Evolutionary conservation across 2,329 filamentous ascomycete genomes (phyloP).

Genomic region (Plectosphaerella plurivora): DNA sequence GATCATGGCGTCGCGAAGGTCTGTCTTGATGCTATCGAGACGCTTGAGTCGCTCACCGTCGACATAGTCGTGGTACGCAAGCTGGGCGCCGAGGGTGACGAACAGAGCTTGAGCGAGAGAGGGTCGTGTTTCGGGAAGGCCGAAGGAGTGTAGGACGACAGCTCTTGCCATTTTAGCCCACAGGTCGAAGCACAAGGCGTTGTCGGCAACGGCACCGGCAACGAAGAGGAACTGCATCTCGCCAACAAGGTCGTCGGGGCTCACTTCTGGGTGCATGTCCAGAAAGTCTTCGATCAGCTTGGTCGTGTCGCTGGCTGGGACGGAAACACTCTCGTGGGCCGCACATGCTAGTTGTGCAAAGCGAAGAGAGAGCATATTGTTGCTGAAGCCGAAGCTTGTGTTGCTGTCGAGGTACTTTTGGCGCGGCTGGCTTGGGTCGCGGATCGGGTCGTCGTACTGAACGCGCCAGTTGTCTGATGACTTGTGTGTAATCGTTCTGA

Average conservation of each 20-base stretch:
- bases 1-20: conserved; percentile 43
- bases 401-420: conserved; percentile 16
- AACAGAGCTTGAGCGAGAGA: conserved; percentile 42
- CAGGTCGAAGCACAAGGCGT: conserved; percentile 55
- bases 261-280: conserved; percentile 7
- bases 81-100: conserved; percentile 47
- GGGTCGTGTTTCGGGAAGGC: conserved; percentile 37
- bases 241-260: conserved; percentile 44
- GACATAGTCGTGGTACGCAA: conserved; percentile 46
- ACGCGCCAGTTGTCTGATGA: conserved; percentile 42
- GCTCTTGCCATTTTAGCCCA: conserved; percentile 54
- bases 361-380: conserved; percentile 41
- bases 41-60: conserved; percentile 39
- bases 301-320: conserved; percentile 36
- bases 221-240: conserved; percentile 59
- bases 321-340: conserved; percentile 33
- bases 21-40: conserved; percentile 20
- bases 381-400: too few species aligned
- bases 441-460: conserved; percentile 48
- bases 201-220: conserved; percentile 52
- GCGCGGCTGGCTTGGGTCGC: conserved; percentile 34
- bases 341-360: conserved; percentile 38
- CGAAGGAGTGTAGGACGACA: conserved; percentile 45
- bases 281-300: conserved; percentile 39
- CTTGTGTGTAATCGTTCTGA: conserved; percentile 42